Evolutionary conservation across 805 yeast genomes (phyloP).

Genomic region (Tetrapisispora namnaoensis): DNA sequence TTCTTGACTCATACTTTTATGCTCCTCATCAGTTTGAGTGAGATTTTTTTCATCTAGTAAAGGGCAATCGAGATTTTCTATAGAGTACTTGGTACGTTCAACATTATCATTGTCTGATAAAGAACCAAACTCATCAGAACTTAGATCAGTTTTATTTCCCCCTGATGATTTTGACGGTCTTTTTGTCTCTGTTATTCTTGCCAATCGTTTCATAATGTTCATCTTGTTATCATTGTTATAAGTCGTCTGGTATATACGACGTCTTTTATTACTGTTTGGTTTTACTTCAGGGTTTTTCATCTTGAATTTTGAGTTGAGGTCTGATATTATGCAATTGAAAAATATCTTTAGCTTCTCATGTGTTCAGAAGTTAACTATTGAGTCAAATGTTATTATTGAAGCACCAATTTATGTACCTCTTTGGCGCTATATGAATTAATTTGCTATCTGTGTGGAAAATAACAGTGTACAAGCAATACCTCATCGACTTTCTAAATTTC

Average conservation of each 20-base stretch:
- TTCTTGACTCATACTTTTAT: too few relatives aligned
- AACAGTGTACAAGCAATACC: not conserved
- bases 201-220: not conserved
- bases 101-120: not conserved
- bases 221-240: not conserved
- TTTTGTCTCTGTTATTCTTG: not conserved
- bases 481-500: not conserved
- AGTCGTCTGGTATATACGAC: not conserved
- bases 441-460: not conserved
- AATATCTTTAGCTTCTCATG: not conserved
- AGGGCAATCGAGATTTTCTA: not conserved
- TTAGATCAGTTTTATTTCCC: not conserved
- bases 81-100: not conserved
- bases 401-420: too few relatives aligned
- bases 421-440: not conserved
- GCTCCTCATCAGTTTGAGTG: not conserved
- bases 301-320: not conserved
- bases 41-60: not conserved
- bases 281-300: not conserved
- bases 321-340: not conserved
- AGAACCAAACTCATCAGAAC: constrained; percentile 1
- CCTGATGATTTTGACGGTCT: not conserved
- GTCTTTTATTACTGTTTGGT: not conserved
- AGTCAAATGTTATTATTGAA: too few relatives aligned
- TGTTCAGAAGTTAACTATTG: too few relatives aligned